phyloP scores from a whole-genome alignment of 331 rosid species.

The Pyrus hybrid region DNA sequence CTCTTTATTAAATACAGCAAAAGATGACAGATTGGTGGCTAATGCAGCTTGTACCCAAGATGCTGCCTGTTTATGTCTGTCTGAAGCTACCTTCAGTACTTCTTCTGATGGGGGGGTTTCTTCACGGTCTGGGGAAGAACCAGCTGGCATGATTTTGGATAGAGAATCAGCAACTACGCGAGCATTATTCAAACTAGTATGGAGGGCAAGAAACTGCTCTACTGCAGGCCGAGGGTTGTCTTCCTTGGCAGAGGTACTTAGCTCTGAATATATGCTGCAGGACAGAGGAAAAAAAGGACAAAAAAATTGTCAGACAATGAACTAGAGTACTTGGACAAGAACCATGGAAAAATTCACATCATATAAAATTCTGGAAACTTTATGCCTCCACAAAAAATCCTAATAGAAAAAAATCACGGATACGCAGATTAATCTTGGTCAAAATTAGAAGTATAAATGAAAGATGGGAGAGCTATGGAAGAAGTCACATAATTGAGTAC shows the following conservation, averaged over 20 bases:
- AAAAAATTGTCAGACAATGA: slow-evolving; percentile 12
- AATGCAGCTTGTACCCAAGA: slow-evolving; percentile 91
- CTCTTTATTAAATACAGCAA: slow-evolving; percentile 53
- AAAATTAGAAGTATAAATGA: neutral
- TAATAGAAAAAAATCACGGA: neutral
- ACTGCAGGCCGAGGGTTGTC: slow-evolving; percentile 71
- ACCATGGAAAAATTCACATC: neutral
- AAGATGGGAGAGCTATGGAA: neutral
- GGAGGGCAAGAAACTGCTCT: slow-evolving; percentile 76
- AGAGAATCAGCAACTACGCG: slow-evolving; percentile 53
- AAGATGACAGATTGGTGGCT: slow-evolving; percentile 67
- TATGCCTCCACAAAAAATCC: neutral
- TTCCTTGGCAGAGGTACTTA: slow-evolving; percentile 63
- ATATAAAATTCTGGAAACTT: neutral
- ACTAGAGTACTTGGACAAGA: neutral
- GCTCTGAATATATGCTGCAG: slow-evolving; percentile 68
- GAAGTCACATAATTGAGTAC: neutral
- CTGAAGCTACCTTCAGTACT: slow-evolving; percentile 45
- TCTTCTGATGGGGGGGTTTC: slow-evolving; percentile 43
- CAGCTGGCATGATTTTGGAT: slow-evolving; percentile 37
- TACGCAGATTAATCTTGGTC: neutral
- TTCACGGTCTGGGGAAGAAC: slow-evolving; percentile 49
- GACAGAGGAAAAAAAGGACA: neutral
- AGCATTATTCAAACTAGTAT: slow-evolving; percentile 46
- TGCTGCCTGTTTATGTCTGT: slow-evolving; percentile 55